A percentile compares a stretch with the other conserved stretches of the same genome.
phyloP scores from a whole-genome alignment of 371 early-diverging fungal species.

The Mortierella sp. region DNA sequence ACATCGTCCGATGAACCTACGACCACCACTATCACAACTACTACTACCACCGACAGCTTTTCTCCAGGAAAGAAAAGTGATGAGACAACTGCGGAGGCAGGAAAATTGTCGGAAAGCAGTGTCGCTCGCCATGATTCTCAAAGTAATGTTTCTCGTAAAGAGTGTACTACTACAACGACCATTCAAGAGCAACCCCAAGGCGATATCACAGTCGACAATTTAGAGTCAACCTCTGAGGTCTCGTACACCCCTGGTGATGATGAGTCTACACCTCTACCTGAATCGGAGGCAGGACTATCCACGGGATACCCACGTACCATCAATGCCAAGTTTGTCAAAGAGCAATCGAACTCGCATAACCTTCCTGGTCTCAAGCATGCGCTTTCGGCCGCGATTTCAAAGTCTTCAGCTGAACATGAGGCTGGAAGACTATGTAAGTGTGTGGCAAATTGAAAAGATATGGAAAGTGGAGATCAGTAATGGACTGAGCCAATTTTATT shows the following conservation, averaged over 20 bases:
- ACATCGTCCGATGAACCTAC: neutral
- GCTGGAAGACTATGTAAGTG: conserved; percentile 44
- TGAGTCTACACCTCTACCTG: neutral
- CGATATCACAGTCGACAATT: conserved; percentile 10
- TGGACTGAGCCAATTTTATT: neutral
- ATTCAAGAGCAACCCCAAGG: conserved; percentile 18
- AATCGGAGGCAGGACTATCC: no score
- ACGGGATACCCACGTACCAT: conserved; percentile 35
- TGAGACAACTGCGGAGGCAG: neutral
- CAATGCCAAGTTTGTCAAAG: conserved; percentile 44
- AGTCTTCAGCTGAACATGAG: conserved; percentile 26
- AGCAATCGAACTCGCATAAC: conserved; percentile 30
- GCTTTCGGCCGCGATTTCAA: conserved; percentile 33
- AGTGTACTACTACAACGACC: conserved; percentile 10
- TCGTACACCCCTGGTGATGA: neutral
- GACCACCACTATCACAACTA: conserved; percentile 9
- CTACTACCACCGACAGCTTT: neutral
- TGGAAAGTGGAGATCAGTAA: no score
- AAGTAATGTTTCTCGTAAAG: neutral
- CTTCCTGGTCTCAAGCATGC: conserved; percentile 42
- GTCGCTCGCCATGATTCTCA: no score
- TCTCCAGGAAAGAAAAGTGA: neutral
- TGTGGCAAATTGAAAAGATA: neutral
- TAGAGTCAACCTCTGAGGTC: conserved; percentile 12
- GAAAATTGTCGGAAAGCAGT: neutral